Evolutionary conservation across 2,329 filamentous ascomycete species (phyloP), one percentile per base, ranked within the genome.

Genomic region (Neofusicoccum parvum): DNA sequence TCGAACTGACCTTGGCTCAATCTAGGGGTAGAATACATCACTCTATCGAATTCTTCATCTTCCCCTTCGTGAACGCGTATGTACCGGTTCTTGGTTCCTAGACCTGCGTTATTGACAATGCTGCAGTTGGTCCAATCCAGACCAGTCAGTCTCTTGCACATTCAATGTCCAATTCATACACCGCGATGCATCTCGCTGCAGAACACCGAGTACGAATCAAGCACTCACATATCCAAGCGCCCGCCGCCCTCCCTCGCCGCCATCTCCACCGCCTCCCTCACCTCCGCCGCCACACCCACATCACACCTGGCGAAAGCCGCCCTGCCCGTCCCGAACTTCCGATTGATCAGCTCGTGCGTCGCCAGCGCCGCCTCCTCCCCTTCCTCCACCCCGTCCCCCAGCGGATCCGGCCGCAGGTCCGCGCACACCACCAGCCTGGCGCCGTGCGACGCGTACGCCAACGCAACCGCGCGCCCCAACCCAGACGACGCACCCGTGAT

Each of bases 21-120:
- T 41, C 6, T 15, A 5, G 37, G 20, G 20, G 11, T 11, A 39
- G 27, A 32, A 36, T 32, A 63, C 60, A 63, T 50, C 15, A 63
- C 36, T 32, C 45, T 43, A 17, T 63, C 60, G 14, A 63, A 63
- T n/a, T 51, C 46, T 20, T 50, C 48, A 17, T 63, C 60, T 10
- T 63, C 60, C 11, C 32, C 20, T 32, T 63, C 48, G 34, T 63
- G 60, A 17, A 63, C 37, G 14, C 60, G 60, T 10, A 63, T 53
- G 10, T 10, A 45, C 34, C 34, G 20, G 27, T 50, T 43, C 67
- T 78, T 76, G 15, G 73, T 67, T 11, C 69, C 72, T 39, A 78
- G 72, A 17, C 75, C 76, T 36, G 77, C 77, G 60, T 77, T 78
- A 66, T 78, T 78, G 10, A 76, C 71, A 62, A 77, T 63, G 37